phyloP scores from a whole-genome alignment of 1,284 basidiomycete species.

The Phellopilus nigrolimitatus region DNA sequence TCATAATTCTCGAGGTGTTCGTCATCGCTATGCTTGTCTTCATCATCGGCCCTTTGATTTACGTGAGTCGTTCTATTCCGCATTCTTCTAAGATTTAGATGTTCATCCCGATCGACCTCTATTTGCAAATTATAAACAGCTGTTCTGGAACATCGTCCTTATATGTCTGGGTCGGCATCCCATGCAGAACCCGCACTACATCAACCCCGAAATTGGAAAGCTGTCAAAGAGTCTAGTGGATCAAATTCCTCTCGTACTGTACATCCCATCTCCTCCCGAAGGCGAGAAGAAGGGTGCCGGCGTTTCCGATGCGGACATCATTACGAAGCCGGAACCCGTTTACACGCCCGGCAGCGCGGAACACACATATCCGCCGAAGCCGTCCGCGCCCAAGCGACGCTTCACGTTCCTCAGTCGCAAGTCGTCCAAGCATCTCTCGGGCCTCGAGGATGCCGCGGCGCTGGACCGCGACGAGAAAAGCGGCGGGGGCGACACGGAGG shows the following conservation, averaged over 20 bases:
- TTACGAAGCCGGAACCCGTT: conserved; percentile 38
- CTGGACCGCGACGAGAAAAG: conserved; percentile 27
- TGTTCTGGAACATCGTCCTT: conserved; percentile 70
- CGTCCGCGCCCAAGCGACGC: conserved; percentile 31
- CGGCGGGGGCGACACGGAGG: conserved; percentile 23
- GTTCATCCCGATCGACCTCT: background rate
- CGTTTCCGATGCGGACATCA: conserved; percentile 26
- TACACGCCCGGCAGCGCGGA: conserved; percentile 27
- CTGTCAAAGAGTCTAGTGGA: conserved; percentile 65
- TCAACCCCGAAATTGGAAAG: conserved; percentile 73
- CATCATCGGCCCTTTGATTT: conserved; percentile 68
- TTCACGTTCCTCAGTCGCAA: conserved; percentile 16
- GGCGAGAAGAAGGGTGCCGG: conserved; percentile 28
- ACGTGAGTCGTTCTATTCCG: conserved; percentile 46
- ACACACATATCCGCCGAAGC: conserved; percentile 52
- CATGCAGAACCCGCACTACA: conserved; percentile 60
- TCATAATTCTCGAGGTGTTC: conserved; percentile 69
- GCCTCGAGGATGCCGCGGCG: conserved; percentile 17
- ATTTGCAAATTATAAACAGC: conserved; percentile 37
- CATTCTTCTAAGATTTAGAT: background rate
- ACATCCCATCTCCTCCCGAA: conserved; percentile 72
- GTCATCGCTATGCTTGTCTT: conserved; percentile 69
- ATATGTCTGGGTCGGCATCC: conserved; percentile 74
- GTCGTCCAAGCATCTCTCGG: background rate
- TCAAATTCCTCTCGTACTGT: conserved; percentile 73